These are phyloP conservation scores for Tausonia pullulans DNA, from an alignment of 1,284 basidiomycete species.

Conservation along the genomic window DNA sequence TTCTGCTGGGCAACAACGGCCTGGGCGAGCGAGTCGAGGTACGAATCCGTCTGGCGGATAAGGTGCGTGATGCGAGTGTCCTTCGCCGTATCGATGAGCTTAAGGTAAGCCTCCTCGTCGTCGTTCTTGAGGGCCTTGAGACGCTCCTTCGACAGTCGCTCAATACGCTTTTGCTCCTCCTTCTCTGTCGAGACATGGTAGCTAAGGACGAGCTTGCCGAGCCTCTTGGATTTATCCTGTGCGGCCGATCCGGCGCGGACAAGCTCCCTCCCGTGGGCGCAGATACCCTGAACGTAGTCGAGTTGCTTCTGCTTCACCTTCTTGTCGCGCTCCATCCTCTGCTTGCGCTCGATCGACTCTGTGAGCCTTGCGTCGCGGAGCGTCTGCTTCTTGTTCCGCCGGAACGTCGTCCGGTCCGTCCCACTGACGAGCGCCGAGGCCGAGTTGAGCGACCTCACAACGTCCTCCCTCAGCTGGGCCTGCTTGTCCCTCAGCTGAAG, in stretches of 20 bases:
- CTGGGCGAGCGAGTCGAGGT: slow-evolving; percentile 88
- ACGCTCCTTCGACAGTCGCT: slow-evolving; percentile 95
- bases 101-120: slow-evolving; percentile 98
- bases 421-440: slow-evolving; percentile 65
- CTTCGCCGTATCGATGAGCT: slow-evolving; percentile 97
- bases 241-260: slow-evolving; percentile 43
- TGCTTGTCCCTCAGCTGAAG: slow-evolving; percentile 89
- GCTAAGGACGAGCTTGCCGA: slow-evolving; percentile 38
- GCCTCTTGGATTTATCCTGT: slow-evolving; percentile 31
- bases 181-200: slow-evolving; percentile 42
- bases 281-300: slow-evolving; percentile 83
- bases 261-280: slow-evolving; percentile 66
- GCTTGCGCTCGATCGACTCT: slow-evolving; percentile 81
- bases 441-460: slow-evolving; percentile 78
- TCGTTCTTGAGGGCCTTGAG: slow-evolving; percentile 94
- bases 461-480: slow-evolving; percentile 66
- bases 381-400: slow-evolving; percentile 73
- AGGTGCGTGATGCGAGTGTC: slow-evolving; percentile 98
- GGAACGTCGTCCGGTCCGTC: slow-evolving; percentile 83
- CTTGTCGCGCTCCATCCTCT: slow-evolving; percentile 82
- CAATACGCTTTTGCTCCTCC: slow-evolving; percentile 57
- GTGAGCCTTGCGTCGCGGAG: slow-evolving; percentile 83
- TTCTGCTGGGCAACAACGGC: slow-evolving; percentile 91
- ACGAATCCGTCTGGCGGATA: slow-evolving; percentile 84
- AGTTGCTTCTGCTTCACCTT: slow-evolving; percentile 94